Evolutionary conservation across 2,329 filamentous ascomycete genomes (phyloP).

Genomic region (Phyllosticta citribraziliensis): DNA sequence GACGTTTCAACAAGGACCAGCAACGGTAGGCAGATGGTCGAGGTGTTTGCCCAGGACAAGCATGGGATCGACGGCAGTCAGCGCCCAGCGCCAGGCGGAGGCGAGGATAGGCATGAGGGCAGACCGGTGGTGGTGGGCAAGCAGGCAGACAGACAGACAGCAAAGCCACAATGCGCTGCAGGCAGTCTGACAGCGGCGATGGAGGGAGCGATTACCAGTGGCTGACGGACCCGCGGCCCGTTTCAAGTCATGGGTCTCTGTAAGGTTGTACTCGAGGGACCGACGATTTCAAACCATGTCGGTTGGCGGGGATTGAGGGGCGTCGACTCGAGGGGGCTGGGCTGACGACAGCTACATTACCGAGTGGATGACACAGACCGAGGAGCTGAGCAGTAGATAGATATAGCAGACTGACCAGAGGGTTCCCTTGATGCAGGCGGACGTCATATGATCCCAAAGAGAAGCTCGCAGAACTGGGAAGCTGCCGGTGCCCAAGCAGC

Average conservation of each 20-base stretch:
- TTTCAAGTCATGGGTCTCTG: neutral
- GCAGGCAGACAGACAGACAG: neutral
- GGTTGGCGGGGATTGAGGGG: neutral
- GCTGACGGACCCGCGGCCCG: neutral
- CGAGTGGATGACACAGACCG: neutral
- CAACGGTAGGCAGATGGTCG: neutral
- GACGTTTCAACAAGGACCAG: neutral
- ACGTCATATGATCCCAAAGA: constrained; percentile 8
- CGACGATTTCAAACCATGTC: neutral
- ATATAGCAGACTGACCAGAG: neutral
- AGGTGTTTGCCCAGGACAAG: neutral
- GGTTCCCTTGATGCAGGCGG: neutral
- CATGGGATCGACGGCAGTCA: neutral
- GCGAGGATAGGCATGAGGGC: neutral
- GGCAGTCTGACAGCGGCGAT: neutral
- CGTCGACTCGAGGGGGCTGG: neutral
- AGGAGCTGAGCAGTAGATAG: neutral
- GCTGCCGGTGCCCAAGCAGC: constrained; percentile 6
- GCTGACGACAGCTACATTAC: neutral
- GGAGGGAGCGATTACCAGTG: neutral
- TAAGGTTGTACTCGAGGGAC: neutral
- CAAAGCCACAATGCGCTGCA: neutral
- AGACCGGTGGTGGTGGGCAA: neutral
- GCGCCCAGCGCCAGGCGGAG: neutral
- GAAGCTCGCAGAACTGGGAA: constrained; percentile 10